Evolutionary conservation across 306 rosid genomes (phyloP), one percentile per base, ranked within the genome.

Genomic region (Acacia crassicarpa): DNA sequence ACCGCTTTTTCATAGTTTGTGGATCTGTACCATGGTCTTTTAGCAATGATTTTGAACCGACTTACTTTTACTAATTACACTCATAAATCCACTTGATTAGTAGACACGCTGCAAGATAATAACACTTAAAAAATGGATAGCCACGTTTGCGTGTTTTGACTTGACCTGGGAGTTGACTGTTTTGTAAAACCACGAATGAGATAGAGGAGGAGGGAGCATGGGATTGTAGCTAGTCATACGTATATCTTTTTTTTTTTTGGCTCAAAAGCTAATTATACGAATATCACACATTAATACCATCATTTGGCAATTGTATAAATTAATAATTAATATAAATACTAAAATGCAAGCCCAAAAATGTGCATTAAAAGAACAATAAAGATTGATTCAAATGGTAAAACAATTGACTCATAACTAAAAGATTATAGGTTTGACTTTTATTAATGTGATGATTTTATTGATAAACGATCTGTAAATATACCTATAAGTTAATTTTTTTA

Each of bases 391-490:
- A 0, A 3, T 35, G 1, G 0, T 38, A 38, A 38, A 38, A 35
- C 1, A 33, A 1, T 5, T 38, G 1, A 5, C 8, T 38, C 1
- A 38, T 38, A 38, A 5, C 1, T 6, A 38, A 5, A 38, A 38
- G 8, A 38, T 38, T 38, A 1, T 38, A 1, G 41, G 8, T 38
- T 38, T 0, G 1, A 5, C 41, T 0, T 38, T 0, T 0, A 6
- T 1, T 0, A 38, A 38, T 6, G 0, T 6, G 8, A 6, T 0
- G 1, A 38, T 6, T 1, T 35, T 35, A 0, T 35, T 35, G 1
- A 0, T 35, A 0, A 0, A 3, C 27, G 1, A 27, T 27, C 1
- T 27, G 27, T 27, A 27, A 27, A 1, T 32, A 32, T 32, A 32
- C 2, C 35, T 38, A 6, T 38, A 38, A 38, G 8, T 38, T 38